phyloP scores from a whole-genome alignment of 179 eudicot species.

The Amaranthus tricolor region DNA sequence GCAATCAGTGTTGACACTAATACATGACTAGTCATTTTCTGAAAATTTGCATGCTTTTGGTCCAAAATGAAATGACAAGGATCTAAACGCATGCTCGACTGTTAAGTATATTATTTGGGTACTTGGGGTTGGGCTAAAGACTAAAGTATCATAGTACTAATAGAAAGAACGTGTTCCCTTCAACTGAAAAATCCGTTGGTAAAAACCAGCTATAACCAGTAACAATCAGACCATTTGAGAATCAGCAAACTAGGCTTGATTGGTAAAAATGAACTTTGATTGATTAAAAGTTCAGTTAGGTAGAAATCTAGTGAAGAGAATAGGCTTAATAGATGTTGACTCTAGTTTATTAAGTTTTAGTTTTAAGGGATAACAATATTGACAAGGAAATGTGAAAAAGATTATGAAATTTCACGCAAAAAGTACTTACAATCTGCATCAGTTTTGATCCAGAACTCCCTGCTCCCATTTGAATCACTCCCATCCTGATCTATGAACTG shows the following conservation, averaged over 20 bases:
- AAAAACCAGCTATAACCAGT: too few relatives aligned
- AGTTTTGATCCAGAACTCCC: slow-evolving; percentile 83
- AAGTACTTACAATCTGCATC: slow-evolving; percentile 84
- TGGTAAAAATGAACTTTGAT: too few relatives aligned
- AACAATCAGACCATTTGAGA: too few relatives aligned
- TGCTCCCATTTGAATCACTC: slow-evolving; percentile 45
- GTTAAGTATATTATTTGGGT: not conserved
- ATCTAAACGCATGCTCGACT: not conserved
- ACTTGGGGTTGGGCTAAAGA: not conserved
- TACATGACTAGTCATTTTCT: not conserved
- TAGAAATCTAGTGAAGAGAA: not conserved
- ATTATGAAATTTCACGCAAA: not conserved
- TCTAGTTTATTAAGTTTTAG: not conserved
- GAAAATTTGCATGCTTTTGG: not conserved
- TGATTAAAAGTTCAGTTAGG: too few relatives aligned
- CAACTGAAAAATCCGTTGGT: too few relatives aligned
- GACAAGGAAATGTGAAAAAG: slow-evolving; percentile 2
- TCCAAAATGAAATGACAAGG: not conserved
- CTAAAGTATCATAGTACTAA: too few relatives aligned
- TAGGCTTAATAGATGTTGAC: too few relatives aligned
- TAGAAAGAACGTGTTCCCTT: too few relatives aligned
- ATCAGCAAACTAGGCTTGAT: too few relatives aligned
- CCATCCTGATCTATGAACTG: slow-evolving; percentile 31
- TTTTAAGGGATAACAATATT: not conserved
- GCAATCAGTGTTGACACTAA: not conserved